Percentiles rank a stretch among this genome's conserved stretches.
phyloP scores from a whole-genome alignment of 2,329 filamentous ascomycete species.

The Alternaria novae-zelandiae region DNA sequence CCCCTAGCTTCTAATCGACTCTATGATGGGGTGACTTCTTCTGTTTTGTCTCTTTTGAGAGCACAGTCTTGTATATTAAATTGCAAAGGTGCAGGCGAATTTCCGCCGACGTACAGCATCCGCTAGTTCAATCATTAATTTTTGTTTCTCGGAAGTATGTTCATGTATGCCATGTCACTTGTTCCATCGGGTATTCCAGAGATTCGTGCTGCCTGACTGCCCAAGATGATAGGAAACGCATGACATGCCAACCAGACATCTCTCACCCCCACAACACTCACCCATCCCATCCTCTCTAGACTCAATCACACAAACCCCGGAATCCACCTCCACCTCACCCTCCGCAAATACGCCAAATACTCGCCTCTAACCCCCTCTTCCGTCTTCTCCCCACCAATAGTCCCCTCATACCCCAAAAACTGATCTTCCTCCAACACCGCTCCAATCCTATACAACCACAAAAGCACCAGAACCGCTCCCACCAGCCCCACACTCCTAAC shows the following conservation, averaged over 20 bases:
- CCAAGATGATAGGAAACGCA: background rate
- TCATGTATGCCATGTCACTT: background rate
- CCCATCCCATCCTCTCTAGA: background rate
- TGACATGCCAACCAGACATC: background rate
- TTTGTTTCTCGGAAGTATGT: background rate
- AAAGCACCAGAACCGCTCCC: background rate
- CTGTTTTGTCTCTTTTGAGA: background rate
- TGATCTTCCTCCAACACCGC: background rate
- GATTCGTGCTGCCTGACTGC: background rate
- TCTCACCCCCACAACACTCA: background rate
- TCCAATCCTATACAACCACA: background rate
- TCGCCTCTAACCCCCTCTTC: background rate
- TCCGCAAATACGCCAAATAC: background rate
- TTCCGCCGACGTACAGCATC: background rate
- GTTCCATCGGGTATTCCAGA: background rate
- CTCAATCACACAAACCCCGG: background rate
- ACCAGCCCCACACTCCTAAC: background rate
- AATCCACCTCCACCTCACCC: background rate
- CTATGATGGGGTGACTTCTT: background rate
- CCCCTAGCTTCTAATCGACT: slow-evolving; percentile 43
- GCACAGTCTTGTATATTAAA: background rate
- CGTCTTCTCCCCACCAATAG: background rate
- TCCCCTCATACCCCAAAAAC: background rate
- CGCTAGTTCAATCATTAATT: background rate
- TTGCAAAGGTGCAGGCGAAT: background rate